Evolutionary conservation across 257 asterid genomes (phyloP).

Genomic region (Lantana camara): DNA sequence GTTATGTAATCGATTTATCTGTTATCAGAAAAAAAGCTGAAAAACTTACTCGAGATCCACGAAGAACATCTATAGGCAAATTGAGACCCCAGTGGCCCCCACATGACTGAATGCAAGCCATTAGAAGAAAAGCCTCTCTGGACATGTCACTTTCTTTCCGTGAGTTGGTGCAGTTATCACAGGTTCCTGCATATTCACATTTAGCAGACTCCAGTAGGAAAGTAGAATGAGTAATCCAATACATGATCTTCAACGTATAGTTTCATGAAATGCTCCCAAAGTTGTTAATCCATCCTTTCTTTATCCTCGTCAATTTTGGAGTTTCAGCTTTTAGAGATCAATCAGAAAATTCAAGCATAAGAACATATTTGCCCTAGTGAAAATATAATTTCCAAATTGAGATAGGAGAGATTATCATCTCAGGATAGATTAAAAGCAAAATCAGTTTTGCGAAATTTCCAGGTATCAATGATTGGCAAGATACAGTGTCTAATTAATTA

Average conservation of each 20-base stretch:
- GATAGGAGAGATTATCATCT: constrained; percentile 9
- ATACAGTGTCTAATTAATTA: background rate
- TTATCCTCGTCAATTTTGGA: background rate
- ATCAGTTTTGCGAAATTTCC: constrained; percentile 1
- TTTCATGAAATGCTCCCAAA: constrained; percentile 19
- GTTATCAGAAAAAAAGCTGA: constrained; percentile 22
- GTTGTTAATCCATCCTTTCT: background rate
- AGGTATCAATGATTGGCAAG: background rate
- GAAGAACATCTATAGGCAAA: constrained; percentile 88
- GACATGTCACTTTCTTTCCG: constrained; percentile 75
- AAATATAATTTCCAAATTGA: background rate
- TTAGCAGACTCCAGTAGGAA: constrained; percentile 10
- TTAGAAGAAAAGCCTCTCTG: constrained; percentile 89
- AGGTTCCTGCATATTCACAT: constrained; percentile 59
- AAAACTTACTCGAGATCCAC: constrained; percentile 89
- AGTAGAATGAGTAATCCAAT: constrained; percentile 10
- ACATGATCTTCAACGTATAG: constrained; percentile 4
- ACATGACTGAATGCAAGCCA: constrained; percentile 82
- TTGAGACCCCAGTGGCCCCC: constrained; percentile 92
- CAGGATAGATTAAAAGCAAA: background rate
- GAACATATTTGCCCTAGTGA: constrained; percentile 4
- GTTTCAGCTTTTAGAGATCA: constrained; percentile 8
- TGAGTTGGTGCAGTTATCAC: constrained; percentile 88
- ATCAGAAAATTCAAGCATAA: background rate
- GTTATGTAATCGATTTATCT: constrained; percentile 13